A percentile compares a stretch with the other conserved stretches of the same genome.
Evolutionary conservation across 495 filamentous ascomycete genomes (phyloP).

Genomic region (Platismatia glauca): DNA sequence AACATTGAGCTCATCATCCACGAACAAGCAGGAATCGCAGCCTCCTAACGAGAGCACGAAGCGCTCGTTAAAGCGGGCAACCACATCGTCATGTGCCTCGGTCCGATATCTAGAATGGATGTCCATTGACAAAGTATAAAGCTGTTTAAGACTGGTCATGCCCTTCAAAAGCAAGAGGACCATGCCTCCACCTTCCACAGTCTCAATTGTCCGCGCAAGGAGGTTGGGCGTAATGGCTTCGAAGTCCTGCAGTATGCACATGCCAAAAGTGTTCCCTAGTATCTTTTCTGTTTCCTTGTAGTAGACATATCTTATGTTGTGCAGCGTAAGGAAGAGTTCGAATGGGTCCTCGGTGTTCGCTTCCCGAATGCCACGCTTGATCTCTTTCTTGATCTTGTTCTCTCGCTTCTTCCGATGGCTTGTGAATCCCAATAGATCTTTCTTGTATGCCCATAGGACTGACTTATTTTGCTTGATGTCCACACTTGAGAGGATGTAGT

Average conservation of each 20-base stretch:
- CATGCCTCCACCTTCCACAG: conserved; percentile 91
- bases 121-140: conserved; percentile 97
- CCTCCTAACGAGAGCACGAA: conserved; percentile 92
- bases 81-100: conserved; percentile 91
- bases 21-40: conserved; percentile 88
- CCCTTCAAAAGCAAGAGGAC: conserved; percentile 87
- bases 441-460: conserved; percentile 99
- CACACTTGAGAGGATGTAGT: conserved; percentile 83
- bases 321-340: conserved; percentile 91
- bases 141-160: conserved; percentile 94
- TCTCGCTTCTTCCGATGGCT: conserved; percentile 97
- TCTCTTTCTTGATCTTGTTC: conserved; percentile 93
- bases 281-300: conserved; percentile 99
- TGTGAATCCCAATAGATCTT: conserved; percentile 89
- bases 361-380: conserved; percentile 90
- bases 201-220: conserved; percentile 90
- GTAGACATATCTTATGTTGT: conserved; percentile 97
- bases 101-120: conserved; percentile 94
- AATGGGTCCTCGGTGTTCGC: conserved; percentile 95
- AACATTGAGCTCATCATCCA: conserved; percentile 97
- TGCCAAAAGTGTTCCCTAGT: conserved; percentile 94
- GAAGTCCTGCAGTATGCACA: conserved; percentile 97
- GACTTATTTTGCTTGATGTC: conserved; percentile 95
- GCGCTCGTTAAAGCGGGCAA: conserved; percentile 93
- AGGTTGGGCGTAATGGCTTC: conserved; percentile 96